Evolutionary conservation across 2,329 filamentous ascomycete species (phyloP), one percentile per base, ranked within the genome.

Genomic region (Fusarium sp.): DNA sequence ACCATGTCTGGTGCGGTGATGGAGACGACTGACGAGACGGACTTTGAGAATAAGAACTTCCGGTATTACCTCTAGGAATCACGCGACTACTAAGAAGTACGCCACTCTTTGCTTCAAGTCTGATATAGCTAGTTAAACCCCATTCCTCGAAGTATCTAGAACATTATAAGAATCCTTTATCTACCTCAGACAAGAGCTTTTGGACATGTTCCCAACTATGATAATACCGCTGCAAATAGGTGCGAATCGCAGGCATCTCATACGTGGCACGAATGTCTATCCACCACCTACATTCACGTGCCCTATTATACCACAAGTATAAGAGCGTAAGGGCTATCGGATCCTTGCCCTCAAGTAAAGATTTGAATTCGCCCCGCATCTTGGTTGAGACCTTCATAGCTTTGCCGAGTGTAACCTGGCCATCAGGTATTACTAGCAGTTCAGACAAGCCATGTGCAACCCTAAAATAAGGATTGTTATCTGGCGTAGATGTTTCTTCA

Each of bases 21-120:
- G 28, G 28, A 50, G 1, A 10, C 28, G 7, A 50, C 28, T 13
- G 28, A 50, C 0, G 28, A 30, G 14, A 50, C 47, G 20, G 47
- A 50, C 26, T 50, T 50, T 50, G 47, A 50, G 15, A 50, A 50
- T 13, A 30, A n/a, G 14, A 50, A n/a, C 14, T 50, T 50, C 22
- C 47, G 28, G 7, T 50, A 50, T 8, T 50, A n/a, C 14, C 47
- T 30, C 7, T 48, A 50, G 28, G 3, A 20, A 26, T 45, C 42
- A 20, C 11, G 0, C 42, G 7, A 45, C 8, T 6, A 5, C 17
- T 6, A 45, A 26, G 11, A 18, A 45, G 4, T 20, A 45, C 11
- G 42, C 17, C 5, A 0, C 0, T 26, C 11, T 18, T 20, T 20
- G 1, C 11, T 45, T 4, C 0, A 20, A 18, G 42, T 13, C 6